Evolutionary conservation across 495 filamentous ascomycete genomes (phyloP), one percentile per base, ranked within the genome.

Genomic region (Bacidia rubella): DNA sequence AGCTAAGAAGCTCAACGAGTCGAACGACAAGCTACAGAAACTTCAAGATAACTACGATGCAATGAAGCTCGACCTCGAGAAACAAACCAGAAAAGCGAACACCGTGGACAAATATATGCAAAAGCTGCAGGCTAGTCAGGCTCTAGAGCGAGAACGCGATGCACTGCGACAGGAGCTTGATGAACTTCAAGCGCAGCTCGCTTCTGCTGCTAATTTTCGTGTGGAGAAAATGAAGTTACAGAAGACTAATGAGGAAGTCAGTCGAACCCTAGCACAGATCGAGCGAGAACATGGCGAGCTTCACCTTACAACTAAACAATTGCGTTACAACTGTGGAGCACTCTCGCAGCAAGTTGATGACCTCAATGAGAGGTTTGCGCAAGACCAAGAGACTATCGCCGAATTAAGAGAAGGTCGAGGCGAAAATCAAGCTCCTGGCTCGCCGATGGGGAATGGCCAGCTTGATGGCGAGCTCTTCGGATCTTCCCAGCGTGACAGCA

Each of bases 51-150:
- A 87, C 58, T 75, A 86, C 39, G 78, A 82, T 53, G 77, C 86
- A 53, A 74, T 90, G 35, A 82, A 81, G 53, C 79, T 76, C 17
- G 81, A 88, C 47, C 79, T 81, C 35, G 82, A 83, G 51, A 79
- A 87, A 54, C 74, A 90, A 7, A 70, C 76, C n/a, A 83, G 85
- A 65, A 87, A 86, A 62, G 83, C 86, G 23, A 93, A 87, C 58
- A 79, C 76, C 15, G 74, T 78, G 0, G 84, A 87, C 52, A 83
- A 85, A 53, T 82, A 83, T 57, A 78, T 80, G 55, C 79, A 83
- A 61, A 88, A 90, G 63, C 68, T 87, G 20, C 78, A 90, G 62
- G 76, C 79, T 29, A 82, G 80, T 55, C 77, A 83, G 55, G 76
- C 77, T 50, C 70, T 86, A 40, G 79, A 87, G 65, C 83, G 79